A percentile compares a stretch with the other conserved stretches of the same genome.
Evolutionary conservation across 228 moss, liverwort and hornwort species (phyloP).

Genomic region (Sphagnum magellanicum): DNA sequence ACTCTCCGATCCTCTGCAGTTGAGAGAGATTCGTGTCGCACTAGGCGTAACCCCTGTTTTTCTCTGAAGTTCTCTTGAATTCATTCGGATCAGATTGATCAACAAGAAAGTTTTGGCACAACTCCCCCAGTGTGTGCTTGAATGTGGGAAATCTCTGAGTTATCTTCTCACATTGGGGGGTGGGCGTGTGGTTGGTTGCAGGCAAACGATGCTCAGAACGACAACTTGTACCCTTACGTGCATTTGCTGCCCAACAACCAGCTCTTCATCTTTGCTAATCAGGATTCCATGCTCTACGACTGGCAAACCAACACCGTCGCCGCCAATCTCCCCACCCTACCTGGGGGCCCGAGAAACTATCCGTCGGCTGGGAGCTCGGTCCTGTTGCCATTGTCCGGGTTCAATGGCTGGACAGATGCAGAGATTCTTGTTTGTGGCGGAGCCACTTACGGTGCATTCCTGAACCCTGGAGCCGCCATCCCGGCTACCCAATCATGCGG

Average conservation of each 20-base stretch:
- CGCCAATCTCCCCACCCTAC: conserved; percentile 28
- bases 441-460: conserved; percentile 28
- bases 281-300: conserved; percentile 38
- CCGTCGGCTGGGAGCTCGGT: conserved; percentile 59
- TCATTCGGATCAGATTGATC: not conserved
- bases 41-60: no score
- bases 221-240: conserved; percentile 59
- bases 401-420: conserved; percentile 15
- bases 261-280: conserved; percentile 56
- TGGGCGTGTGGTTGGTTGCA: conserved; percentile 1
- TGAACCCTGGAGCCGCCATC: conserved; percentile 9
- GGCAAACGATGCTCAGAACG: conserved; percentile 32
- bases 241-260: conserved; percentile 50
- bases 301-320: conserved; percentile 30
- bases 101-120: no score
- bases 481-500: conserved; percentile 45
- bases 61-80: not conserved
- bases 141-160: no score
- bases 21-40: no score
- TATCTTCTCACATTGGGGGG: no score
- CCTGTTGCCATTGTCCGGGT: conserved; percentile 26
- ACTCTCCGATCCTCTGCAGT: no score
- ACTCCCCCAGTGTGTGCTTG: no score
- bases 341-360: conserved; percentile 55
- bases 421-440: conserved; percentile 52